Conservation (phyloP, 139 green algal species). For the Auxenochlorella pyrenoidosa region DNA sequence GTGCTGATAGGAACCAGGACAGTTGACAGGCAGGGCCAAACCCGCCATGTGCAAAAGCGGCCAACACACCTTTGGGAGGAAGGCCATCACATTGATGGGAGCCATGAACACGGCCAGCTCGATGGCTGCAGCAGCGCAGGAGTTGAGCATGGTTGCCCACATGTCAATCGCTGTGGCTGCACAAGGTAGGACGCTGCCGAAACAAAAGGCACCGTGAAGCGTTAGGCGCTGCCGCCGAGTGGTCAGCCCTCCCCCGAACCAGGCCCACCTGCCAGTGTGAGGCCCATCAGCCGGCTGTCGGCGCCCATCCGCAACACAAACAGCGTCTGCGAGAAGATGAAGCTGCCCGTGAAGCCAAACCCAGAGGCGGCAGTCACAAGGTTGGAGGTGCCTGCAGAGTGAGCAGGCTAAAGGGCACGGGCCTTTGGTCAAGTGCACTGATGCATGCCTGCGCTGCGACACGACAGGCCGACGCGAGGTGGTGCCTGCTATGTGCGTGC, state of each 20-base stretch:
- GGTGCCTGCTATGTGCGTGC: too few species aligned
- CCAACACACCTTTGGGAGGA: slow-evolving; percentile 42
- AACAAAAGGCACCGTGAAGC: too few species aligned
- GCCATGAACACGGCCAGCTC: slow-evolving; percentile 74
- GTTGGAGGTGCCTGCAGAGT: slow-evolving; percentile 60
- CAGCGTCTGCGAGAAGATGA: slow-evolving; percentile 81
- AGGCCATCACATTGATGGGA: slow-evolving; percentile 62
- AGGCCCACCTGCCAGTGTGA: slow-evolving; percentile 12
- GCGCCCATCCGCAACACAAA: slow-evolving; percentile 59
- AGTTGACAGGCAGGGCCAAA: too few species aligned
- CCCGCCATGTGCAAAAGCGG: too few species aligned
- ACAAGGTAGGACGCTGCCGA: too few species aligned
- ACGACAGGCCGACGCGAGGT: too few species aligned
- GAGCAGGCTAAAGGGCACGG: neutral
- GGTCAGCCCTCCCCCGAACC: too few species aligned
- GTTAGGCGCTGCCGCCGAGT: too few species aligned
- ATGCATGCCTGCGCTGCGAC: too few species aligned
- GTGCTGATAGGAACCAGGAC: too few species aligned
- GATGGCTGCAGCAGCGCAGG: slow-evolving; percentile 15
- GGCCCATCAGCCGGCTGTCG: slow-evolving; percentile 41
- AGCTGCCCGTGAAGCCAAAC: slow-evolving; percentile 81
- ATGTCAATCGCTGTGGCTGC: too few species aligned
- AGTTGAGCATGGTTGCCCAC: neutral
- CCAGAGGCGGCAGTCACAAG: slow-evolving; percentile 63
- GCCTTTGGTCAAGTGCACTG: neutral